Evolutionary conservation across 306 rosid genomes (phyloP), one percentile per base, ranked within the genome.

Genomic region (Quercus glauca): DNA sequence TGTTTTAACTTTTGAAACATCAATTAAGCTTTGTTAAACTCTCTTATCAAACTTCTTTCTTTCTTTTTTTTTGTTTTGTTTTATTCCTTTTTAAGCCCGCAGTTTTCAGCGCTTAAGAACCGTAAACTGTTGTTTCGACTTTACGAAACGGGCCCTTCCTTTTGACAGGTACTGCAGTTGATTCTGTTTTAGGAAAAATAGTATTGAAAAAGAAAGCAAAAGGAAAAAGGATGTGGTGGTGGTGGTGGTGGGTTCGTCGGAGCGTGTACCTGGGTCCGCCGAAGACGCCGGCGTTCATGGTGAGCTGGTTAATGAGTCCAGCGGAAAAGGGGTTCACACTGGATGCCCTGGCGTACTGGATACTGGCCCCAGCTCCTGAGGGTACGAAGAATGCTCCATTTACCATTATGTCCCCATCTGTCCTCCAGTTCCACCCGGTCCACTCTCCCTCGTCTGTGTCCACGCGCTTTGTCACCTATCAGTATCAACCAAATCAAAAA

Each of bases 391-490:
- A 96, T 0, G 99, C 99, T 7, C 99, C 99, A 77, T 96, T 96
- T 74, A 91, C 97, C 97, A 96, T 90, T 13, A 90, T 5, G 74
- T 96, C 99, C 82, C 98, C 98, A 3, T 90, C 98, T 18, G 99
- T 87, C 55, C 92, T 88, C 99, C 99, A 96, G 71, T 96, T 96
- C 99, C 99, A 96, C 6, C 37, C 93, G 11, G 81, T 60, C 99
- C 99, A 96, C 0, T 91, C 84, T 1, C 80, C 65, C 59, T 91
- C 96, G 33, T 81, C 58, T 1, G 98, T 93, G 17, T 96, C 98
- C 97, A 96, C 97, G 80, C 99, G 93, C 97, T 93, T 96, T 2
- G 99, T 96, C 83, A 96, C 99, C 99, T 95, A 84, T 71, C 52
- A 15, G 25, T 23, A 6, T 35, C 4, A 37, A 53, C 45, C 29